A percentile compares a stretch with the other conserved stretches of the same genome.
Evolutionary conservation across 2,329 filamentous ascomycete genomes (phyloP).

Genomic region (Colletotrichum lupini): DNA sequence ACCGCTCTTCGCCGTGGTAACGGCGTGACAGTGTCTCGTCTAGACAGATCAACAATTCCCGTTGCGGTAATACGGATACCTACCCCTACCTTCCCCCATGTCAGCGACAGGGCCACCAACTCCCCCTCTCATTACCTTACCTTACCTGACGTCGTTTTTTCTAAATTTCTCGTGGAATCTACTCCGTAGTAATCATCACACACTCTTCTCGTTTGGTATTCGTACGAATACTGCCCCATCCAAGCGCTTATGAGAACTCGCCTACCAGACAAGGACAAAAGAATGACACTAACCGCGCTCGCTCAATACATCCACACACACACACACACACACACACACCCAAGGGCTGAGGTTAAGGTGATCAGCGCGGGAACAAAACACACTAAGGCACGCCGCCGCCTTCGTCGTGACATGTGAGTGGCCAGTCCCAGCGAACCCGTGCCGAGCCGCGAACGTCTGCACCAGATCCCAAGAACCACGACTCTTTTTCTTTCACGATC

Average conservation of each 20-base stretch:
- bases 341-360: background rate
- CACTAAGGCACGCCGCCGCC: background rate
- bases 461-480: background rate
- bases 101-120: slow-evolving; percentile 8
- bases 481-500: background rate
- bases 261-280: background rate
- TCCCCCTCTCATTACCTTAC: slow-evolving; percentile 21
- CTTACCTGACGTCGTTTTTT: background rate
- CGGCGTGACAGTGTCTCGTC: slow-evolving; percentile 33
- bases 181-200: background rate
- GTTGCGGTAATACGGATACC: slow-evolving; percentile 6
- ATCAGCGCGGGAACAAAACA: slow-evolving; percentile 21
- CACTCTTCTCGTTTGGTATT: background rate
- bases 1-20: slow-evolving; percentile 2
- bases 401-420: slow-evolving; percentile 22
- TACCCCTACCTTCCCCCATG: slow-evolving; percentile 33
- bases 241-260: background rate
- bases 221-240: background rate
- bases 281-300: background rate
- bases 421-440: slow-evolving; percentile 21
- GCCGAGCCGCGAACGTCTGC: background rate
- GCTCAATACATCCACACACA: background rate
- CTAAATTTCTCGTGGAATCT: background rate
- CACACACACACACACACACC: background rate
- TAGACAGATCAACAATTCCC: slow-evolving; percentile 27